A percentile compares a stretch with the other conserved stretches of the same genome.
Conservation (phyloP, 2,329 filamentous ascomycete genomes). For the Harringtonia lauricola region DNA sequence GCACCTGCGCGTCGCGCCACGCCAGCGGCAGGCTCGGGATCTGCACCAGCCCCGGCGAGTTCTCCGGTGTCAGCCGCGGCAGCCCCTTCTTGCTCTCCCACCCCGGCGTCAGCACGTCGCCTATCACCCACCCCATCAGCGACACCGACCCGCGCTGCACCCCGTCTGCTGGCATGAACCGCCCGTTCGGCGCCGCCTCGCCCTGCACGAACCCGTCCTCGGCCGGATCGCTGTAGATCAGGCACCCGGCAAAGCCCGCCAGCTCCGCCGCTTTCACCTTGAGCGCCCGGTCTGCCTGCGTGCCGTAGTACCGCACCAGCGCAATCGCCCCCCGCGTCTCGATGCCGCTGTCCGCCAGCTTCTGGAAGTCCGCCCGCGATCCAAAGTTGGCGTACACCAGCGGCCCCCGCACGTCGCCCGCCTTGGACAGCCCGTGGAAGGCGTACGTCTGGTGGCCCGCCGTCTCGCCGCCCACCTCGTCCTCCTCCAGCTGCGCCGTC, state of each 20-base stretch:
- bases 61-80: conserved; percentile 55
- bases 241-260: conserved; percentile 74
- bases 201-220: conserved; percentile 74
- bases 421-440: conserved; percentile 84
- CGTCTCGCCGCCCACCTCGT: conserved; percentile 52
- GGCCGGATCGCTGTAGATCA: conserved; percentile 84
- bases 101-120: conserved; percentile 86
- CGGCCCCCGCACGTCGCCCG: conserved; percentile 75
- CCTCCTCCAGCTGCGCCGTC: conserved; percentile 78
- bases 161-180: conserved; percentile 69
- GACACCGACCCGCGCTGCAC: conserved; percentile 77
- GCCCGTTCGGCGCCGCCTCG: conserved; percentile 61
- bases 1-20: conserved; percentile 75
- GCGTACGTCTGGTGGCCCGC: conserved; percentile 58
- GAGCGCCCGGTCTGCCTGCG: conserved; percentile 58
- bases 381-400: conserved; percentile 91
- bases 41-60: conserved; percentile 61
- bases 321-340: conserved; percentile 71
- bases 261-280: conserved; percentile 87
- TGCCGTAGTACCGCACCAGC: conserved; percentile 70
- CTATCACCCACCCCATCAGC: conserved; percentile 70
- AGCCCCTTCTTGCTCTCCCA: conserved; percentile 59
- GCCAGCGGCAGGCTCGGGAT: conserved; percentile 87
- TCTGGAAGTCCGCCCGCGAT: conserved; percentile 69
- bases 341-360: conserved; percentile 59